These are phyloP conservation scores for Aspergillus steynii DNA, from an alignment of 495 filamentous ascomycete species.

Conservation along the genomic window DNA sequence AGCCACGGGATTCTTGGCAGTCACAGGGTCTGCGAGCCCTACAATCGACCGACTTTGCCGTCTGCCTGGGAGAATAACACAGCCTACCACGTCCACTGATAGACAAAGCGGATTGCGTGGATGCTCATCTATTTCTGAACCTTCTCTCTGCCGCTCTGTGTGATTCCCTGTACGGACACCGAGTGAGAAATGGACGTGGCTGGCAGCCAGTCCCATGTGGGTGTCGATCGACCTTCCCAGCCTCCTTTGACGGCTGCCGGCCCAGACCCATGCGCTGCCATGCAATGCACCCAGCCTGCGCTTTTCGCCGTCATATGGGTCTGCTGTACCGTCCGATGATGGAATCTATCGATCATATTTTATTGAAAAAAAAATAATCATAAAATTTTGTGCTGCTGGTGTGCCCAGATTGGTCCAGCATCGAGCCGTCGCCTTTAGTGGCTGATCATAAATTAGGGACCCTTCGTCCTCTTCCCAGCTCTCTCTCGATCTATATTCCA, in stretches of 20 bases:
- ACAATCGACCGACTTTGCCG: neutral
- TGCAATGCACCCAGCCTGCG: conserved; percentile 22
- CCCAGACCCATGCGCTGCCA: conserved; percentile 9
- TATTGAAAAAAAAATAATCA: neutral
- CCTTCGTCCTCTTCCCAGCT: conserved; percentile 2
- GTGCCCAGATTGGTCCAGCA: neutral
- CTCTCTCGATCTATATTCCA: conserved; percentile 6
- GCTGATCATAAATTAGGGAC: conserved; percentile 16
- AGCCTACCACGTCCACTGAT: neutral
- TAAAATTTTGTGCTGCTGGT: neutral
- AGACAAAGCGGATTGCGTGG: neutral
- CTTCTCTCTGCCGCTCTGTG: neutral
- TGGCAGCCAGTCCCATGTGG: conserved; percentile 15
- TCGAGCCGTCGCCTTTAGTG: neutral
- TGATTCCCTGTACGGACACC: conserved; percentile 11
- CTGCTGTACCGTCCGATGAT: conserved; percentile 17
- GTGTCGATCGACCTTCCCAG: conserved; percentile 18
- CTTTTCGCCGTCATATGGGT: conserved; percentile 18
- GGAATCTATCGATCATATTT: conserved; percentile 1
- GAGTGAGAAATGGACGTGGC: conserved; percentile 21
- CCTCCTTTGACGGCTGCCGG: conserved; percentile 24
- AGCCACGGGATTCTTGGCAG: neutral
- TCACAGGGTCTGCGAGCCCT: neutral
- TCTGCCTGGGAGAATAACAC: neutral
- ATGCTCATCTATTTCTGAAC: neutral